A percentile compares a stretch with the other conserved stretches of the same genome.
phyloP scores from a whole-genome alignment of 805 yeast species.

The Metschnikowia hibisci region DNA sequence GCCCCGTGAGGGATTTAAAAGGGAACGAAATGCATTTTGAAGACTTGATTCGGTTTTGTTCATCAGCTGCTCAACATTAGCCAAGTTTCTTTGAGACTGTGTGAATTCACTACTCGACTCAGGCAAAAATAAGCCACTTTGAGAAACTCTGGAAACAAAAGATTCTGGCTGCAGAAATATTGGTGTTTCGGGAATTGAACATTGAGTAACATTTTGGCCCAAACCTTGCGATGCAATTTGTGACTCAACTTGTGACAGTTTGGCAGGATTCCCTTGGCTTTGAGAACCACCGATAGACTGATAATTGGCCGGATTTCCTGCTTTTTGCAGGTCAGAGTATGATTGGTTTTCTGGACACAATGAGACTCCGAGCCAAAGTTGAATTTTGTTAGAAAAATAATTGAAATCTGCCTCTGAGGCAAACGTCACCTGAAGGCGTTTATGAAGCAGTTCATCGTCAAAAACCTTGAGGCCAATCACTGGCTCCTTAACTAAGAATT shows the following conservation, averaged over 20 bases:
- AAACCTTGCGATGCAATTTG: not conserved
- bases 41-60: not conserved
- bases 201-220: slow-evolving; percentile 1
- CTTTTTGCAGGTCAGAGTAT: slow-evolving; percentile 8
- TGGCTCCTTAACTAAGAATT: slow-evolving; percentile 16
- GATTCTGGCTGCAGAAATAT: not conserved
- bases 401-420: slow-evolving; percentile 17
- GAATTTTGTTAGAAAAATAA: slow-evolving; percentile 14
- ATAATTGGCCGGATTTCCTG: not conserved
- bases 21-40: slow-evolving; percentile 6
- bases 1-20: slow-evolving; percentile 7
- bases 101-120: too few relatives aligned
- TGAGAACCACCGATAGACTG: not conserved
- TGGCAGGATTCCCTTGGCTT: slow-evolving; percentile 1
- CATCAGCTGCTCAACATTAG: not conserved
- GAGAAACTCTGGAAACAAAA: not conserved
- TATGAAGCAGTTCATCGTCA: slow-evolving; percentile 17
- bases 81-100: too few relatives aligned
- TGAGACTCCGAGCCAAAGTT: slow-evolving; percentile 14
- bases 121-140: too few relatives aligned
- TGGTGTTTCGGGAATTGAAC: not conserved
- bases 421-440: slow-evolving; percentile 18
- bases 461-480: slow-evolving; percentile 18
- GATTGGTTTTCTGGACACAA: slow-evolving; percentile 6
- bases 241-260: slow-evolving; percentile 7